A percentile compares a stretch with the other conserved stretches of the same genome.
Conservation (phyloP, 169 alveolate species). For the Besnoitia besnoiti region DNA sequence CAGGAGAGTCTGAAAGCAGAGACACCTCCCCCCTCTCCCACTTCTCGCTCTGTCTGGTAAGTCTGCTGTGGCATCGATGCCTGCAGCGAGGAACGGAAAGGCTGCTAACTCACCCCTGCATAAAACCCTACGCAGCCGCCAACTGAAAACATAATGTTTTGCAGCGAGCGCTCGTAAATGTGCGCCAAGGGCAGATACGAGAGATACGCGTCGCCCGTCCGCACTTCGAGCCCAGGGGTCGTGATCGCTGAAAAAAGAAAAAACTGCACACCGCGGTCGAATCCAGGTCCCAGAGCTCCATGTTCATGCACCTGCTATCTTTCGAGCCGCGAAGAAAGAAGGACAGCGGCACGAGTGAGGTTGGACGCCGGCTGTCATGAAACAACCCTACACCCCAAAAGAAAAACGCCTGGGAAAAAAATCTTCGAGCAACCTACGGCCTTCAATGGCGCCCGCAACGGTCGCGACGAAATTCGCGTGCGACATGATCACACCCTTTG, state of each 20-base stretch:
- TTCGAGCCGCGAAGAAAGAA: no score
- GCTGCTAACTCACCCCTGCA: conserved; percentile 53
- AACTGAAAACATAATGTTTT: conserved; percentile 72
- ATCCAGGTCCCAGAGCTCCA: background rate
- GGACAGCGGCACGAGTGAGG: background rate
- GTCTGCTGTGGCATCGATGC: background rate
- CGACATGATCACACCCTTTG: conserved; percentile 97
- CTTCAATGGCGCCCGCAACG: conserved; percentile 51
- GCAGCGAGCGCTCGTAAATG: conserved; percentile 90
- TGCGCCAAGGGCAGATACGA: conserved; percentile 96
- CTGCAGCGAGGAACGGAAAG: background rate
- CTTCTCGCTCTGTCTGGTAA: background rate
- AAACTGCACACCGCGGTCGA: background rate
- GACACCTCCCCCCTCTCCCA: background rate
- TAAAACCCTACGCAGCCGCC: conserved; percentile 69
- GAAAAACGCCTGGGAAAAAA: background rate
- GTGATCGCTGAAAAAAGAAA: conserved; percentile 36
- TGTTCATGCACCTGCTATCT: no score
- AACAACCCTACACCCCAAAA: background rate
- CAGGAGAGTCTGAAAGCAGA: background rate
- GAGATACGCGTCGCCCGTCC: conserved; percentile 84
- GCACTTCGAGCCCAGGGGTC: conserved; percentile 40
- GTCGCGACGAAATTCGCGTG: conserved; percentile 78
- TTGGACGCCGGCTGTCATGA: background rate
- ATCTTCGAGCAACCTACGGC: conserved; percentile 49